Percentiles rank a stretch among this genome's conserved stretches.
These are phyloP conservation scores for Lentinula edodes DNA, from an alignment of 768 basidiomycete species.

Conservation along the genomic window DNA sequence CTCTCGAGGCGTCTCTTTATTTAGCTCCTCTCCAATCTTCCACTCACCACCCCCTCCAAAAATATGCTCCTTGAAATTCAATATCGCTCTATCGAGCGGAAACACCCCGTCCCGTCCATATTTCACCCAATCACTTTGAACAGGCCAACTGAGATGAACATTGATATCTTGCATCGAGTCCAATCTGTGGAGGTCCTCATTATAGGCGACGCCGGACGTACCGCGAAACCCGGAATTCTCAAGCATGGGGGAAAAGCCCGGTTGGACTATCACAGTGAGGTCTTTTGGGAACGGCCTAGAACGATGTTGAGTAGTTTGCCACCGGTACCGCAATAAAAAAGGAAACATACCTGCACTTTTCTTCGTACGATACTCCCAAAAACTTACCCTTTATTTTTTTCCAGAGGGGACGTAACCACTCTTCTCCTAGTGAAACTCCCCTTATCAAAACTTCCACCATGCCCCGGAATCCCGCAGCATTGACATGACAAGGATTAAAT, in stretches of 20 bases:
- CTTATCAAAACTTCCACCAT: background rate
- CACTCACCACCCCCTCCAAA: slow-evolving; percentile 10
- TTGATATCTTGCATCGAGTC: slow-evolving; percentile 1
- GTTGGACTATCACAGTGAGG: background rate
- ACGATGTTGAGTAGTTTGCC: background rate
- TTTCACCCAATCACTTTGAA: background rate
- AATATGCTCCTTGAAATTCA: slow-evolving; percentile 6
- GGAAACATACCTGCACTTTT: no score
- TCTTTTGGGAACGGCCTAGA: background rate
- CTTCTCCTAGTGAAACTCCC: background rate
- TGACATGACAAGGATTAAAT: background rate
- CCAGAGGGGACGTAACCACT: background rate
- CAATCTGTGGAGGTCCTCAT: background rate
- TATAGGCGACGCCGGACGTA: background rate
- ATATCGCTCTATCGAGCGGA: slow-evolving; percentile 8
- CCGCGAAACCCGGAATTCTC: background rate
- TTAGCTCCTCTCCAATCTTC: background rate
- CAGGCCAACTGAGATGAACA: slow-evolving; percentile 7
- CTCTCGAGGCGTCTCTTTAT: background rate
- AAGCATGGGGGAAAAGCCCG: background rate
- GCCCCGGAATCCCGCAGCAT: background rate
- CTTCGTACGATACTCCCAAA: no score
- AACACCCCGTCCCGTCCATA: slow-evolving; percentile 5
- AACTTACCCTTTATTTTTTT: no score
- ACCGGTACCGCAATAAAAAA: no score